Evolutionary conservation across 345 rosid genomes (phyloP).

Genomic region (Zanthoxylum bungeanum): DNA sequence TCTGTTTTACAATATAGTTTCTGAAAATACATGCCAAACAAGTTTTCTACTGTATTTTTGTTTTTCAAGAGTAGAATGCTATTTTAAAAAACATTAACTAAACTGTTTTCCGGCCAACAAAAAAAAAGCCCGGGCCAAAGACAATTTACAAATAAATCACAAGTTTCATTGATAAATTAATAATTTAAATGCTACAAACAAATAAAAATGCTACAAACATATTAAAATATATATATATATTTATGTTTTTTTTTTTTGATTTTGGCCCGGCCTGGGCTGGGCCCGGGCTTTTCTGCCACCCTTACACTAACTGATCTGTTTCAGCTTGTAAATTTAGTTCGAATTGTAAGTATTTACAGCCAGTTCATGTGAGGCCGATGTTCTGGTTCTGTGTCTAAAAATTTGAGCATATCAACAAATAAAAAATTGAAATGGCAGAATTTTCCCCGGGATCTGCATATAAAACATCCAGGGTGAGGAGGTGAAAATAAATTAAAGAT

Average conservation of each 20-base stretch:
- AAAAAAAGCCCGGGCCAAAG: too few relatives aligned
- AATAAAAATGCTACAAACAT: too few relatives aligned
- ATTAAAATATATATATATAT: too few relatives aligned
- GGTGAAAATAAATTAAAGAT: not conserved
- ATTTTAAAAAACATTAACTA: not conserved
- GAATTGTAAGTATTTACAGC: not conserved
- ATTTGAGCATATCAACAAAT: not conserved
- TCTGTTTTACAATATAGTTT: not conserved
- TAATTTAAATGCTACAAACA: too few relatives aligned
- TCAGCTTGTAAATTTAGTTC: not conserved
- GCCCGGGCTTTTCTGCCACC: too few relatives aligned
- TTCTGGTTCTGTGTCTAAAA: not conserved
- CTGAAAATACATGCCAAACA: not conserved
- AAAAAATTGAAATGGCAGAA: not conserved
- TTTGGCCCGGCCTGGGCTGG: too few relatives aligned
- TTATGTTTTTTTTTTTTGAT: too few relatives aligned
- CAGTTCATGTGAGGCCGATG: not conserved
- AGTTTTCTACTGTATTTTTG: not conserved
- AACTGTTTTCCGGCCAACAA: too few relatives aligned
- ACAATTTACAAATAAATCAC: too few relatives aligned
- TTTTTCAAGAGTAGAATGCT: not conserved
- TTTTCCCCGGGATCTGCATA: not conserved
- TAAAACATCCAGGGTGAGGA: not conserved
- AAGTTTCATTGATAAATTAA: too few relatives aligned
- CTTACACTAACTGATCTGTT: not conserved